A percentile compares a stretch with the other conserved stretches of the same genome.
Evolutionary conservation across 2,329 filamentous ascomycete species (phyloP).

Genomic region (Apiospora kogelbergensis): DNA sequence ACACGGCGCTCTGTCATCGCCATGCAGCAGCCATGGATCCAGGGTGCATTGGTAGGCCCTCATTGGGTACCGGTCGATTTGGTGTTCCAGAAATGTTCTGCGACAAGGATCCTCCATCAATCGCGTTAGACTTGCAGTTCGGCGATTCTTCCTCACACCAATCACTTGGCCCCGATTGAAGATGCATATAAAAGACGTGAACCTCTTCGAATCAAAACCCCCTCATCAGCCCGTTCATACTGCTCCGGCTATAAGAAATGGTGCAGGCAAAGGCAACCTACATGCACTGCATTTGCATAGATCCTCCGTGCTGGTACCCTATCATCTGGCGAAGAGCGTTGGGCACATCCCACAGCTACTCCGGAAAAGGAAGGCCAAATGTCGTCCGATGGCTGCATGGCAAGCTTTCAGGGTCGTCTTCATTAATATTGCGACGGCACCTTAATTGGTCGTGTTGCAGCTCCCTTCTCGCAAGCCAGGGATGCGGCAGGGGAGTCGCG

Average conservation of each 20-base stretch:
- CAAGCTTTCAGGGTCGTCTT: not conserved
- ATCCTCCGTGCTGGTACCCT: not conserved
- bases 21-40: not conserved
- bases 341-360: not conserved
- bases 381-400: not conserved
- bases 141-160: not conserved
- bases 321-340: not conserved
- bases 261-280: not conserved
- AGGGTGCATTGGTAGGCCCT: not conserved
- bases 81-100: not conserved
- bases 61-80: not conserved
- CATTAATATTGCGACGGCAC: not conserved
- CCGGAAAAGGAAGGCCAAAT: not conserved
- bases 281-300: not conserved
- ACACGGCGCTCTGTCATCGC: not conserved
- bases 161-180: not conserved
- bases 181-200: not conserved
- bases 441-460: not conserved
- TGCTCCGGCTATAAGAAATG: not conserved
- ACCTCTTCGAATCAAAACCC: not conserved
- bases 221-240: not conserved
- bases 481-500: not conserved
- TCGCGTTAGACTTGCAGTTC: not conserved
- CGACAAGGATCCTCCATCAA: not conserved
- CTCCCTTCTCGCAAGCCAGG: not conserved